phyloP scores from a whole-genome alignment of 2,329 filamentous ascomycete species.

The Stachybotrys echinatus region DNA sequence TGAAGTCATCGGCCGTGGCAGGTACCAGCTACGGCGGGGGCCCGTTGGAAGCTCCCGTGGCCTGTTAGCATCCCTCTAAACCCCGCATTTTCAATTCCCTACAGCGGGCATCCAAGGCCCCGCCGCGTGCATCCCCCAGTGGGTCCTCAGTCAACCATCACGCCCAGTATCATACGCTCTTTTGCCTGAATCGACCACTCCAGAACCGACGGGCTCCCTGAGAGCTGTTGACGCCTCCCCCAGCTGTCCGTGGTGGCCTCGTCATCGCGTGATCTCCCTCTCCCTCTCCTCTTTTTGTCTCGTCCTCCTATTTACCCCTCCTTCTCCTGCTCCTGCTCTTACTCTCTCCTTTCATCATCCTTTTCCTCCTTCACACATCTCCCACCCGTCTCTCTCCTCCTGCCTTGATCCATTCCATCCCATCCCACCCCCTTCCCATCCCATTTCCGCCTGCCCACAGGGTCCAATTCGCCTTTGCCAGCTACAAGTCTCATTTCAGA shows the following conservation, averaged over 20 bases:
- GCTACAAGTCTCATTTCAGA: not conserved
- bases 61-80: not conserved
- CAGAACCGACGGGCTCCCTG: not conserved
- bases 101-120: not conserved
- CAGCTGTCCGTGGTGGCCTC: not conserved
- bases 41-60: not conserved
- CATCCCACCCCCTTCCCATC: constrained; percentile 8
- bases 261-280: constrained; percentile 13
- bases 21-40: not conserved
- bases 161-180: constrained; percentile 10
- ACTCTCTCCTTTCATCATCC: constrained; percentile 13
- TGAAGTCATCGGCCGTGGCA: not conserved
- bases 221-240: not conserved
- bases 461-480: constrained; percentile 6
- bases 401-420: constrained; percentile 9
- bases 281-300: constrained; percentile 9
- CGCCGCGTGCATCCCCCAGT: constrained; percentile 3
- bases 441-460: not conserved
- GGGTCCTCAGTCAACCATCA: constrained; percentile 14
- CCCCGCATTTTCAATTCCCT: constrained; percentile 1
- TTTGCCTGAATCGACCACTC: constrained; percentile 13
- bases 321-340: constrained; percentile 13
- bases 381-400: constrained; percentile 11
- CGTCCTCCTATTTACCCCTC: constrained; percentile 12
- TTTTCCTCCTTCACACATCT: constrained; percentile 12